A percentile compares a stretch with the other conserved stretches of the same genome.
Conservation (phyloP, 164 flowering plant genomes). For the Umbilicus rupestris region DNA sequence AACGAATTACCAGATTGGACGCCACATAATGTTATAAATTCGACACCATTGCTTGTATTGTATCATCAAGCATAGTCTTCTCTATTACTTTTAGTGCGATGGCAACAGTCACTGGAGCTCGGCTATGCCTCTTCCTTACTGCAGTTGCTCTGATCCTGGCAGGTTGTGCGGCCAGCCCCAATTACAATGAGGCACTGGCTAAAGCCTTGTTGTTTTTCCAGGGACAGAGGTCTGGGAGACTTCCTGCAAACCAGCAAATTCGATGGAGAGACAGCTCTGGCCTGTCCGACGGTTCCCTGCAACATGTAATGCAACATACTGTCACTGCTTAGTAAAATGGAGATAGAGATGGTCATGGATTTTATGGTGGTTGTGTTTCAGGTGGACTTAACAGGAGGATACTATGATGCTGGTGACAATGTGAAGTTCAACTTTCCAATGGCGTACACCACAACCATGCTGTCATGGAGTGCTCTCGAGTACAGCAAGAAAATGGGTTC, state of each 20-base stretch:
- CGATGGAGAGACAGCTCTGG: conserved; percentile 63
- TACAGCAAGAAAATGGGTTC: conserved; percentile 55
- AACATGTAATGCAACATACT: background rate
- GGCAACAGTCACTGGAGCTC: conserved; percentile 5
- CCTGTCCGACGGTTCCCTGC: conserved; percentile 38
- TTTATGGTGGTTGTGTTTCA: conserved; percentile 8
- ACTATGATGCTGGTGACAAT: conserved; percentile 94
- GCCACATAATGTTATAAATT: background rate
- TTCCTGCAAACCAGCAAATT: conserved; percentile 36
- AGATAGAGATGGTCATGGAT: too few relatives aligned
- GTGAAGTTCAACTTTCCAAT: conserved; percentile 91
- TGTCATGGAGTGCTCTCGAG: conserved; percentile 79
- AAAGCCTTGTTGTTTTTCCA: conserved; percentile 68
- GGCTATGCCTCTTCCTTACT: conserved; percentile 5
- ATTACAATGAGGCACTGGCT: conserved; percentile 60
- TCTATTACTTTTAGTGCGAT: background rate
- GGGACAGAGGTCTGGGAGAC: conserved; percentile 75
- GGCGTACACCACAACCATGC: conserved; percentile 87
- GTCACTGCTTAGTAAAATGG: too few relatives aligned
- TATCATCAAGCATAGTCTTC: background rate
- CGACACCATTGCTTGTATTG: background rate
- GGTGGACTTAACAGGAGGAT: conserved; percentile 83
- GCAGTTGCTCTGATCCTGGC: conserved; percentile 10
- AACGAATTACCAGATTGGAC: background rate
- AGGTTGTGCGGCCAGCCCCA: conserved; percentile 27